Evolutionary conservation across 2,329 filamentous ascomycete species (phyloP).

Genomic region (Scytalidium sp.): DNA sequence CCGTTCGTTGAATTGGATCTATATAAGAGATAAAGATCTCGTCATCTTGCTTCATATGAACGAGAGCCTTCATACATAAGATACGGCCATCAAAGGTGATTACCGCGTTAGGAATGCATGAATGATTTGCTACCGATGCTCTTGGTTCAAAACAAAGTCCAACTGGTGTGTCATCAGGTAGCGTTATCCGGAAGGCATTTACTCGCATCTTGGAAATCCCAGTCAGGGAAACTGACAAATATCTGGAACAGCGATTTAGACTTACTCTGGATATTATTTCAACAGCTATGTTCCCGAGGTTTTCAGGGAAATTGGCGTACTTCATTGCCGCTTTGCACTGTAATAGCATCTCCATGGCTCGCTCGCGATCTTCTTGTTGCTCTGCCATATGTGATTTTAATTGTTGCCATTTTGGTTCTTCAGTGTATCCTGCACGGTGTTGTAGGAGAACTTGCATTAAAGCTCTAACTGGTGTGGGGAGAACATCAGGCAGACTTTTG

Average conservation of each 20-base stretch:
- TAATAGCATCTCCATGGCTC: constrained; percentile 41
- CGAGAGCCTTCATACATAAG: constrained; percentile 48
- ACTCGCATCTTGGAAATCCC: constrained; percentile 48
- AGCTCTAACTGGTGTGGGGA: constrained; percentile 53
- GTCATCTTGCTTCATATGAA: constrained; percentile 46
- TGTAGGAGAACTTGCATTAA: constrained; percentile 48
- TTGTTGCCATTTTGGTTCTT: constrained; percentile 28
- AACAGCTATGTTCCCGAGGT: constrained; percentile 36
- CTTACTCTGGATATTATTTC: constrained; percentile 53
- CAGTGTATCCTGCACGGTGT: constrained; percentile 21
- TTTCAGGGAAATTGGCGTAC: constrained; percentile 38
- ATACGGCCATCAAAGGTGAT: constrained; percentile 52
- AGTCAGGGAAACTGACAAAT: neutral
- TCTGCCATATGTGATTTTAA: constrained; percentile 45
- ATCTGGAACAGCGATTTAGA: constrained; percentile 1
- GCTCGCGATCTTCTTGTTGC: constrained; percentile 27
- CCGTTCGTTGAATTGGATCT: constrained; percentile 35
- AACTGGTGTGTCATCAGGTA: constrained; percentile 48
- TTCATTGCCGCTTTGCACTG: constrained; percentile 49
- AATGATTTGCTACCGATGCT: constrained; percentile 61
- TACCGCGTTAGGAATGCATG: constrained; percentile 57
- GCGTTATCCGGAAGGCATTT: constrained; percentile 57
- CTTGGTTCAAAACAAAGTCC: constrained; percentile 55
- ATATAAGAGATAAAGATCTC: constrained; percentile 63
- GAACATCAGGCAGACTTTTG: constrained; percentile 34